Evolutionary conservation across 2,329 filamentous ascomycete genomes (phyloP).

Genomic region (Tolypocladium tundrense): DNA sequence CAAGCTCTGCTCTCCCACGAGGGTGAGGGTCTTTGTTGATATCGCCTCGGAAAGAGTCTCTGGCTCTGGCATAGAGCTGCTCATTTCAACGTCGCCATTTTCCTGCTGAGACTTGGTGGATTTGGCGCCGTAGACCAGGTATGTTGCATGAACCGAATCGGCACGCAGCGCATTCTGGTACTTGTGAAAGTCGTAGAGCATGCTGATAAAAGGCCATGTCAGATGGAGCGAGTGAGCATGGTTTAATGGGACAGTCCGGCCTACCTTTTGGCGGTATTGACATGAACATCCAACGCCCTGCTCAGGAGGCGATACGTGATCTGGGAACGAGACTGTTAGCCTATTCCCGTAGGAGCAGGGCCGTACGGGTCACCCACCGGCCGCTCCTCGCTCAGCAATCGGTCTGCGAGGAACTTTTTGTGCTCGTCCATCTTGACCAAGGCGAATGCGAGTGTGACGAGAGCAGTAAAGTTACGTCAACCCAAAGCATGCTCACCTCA

Average conservation of each 20-base stretch:
- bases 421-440: constrained; percentile 46
- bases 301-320: constrained; percentile 81
- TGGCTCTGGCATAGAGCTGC: constrained; percentile 50
- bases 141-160: constrained; percentile 80
- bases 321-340: constrained; percentile 31
- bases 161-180: constrained; percentile 74
- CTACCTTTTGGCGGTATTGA: constrained; percentile 82
- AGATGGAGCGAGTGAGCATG: background rate
- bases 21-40: constrained; percentile 47
- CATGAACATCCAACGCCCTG: constrained; percentile 71
- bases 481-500: constrained; percentile 2
- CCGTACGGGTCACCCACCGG: constrained; percentile 40
- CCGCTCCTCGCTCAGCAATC: constrained; percentile 65
- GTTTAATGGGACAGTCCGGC: constrained; percentile 13
- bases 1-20: constrained; percentile 65
- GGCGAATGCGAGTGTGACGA: background rate
- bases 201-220: constrained; percentile 37
- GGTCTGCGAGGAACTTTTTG: constrained; percentile 62
- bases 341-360: background rate
- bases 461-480: background rate
- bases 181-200: constrained; percentile 81
- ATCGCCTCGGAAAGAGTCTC: constrained; percentile 36
- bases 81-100: constrained; percentile 60
- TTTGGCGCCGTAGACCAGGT: constrained; percentile 67
- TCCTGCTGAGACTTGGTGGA: constrained; percentile 26